These are phyloP conservation scores for Nicotiana undulata DNA, from an alignment of 257 asterid genomes.

Conservation along the genomic window DNA sequence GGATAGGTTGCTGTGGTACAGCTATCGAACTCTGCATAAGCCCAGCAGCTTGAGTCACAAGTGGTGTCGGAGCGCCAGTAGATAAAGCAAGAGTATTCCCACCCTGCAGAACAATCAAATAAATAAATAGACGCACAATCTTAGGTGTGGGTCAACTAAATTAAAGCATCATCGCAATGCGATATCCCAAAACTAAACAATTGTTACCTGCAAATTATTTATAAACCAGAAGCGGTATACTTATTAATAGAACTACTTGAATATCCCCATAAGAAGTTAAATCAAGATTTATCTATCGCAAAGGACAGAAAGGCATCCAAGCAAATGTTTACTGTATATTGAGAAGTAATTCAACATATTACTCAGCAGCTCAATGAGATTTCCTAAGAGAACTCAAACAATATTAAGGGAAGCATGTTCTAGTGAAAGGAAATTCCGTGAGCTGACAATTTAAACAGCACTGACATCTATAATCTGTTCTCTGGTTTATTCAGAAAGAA, in stretches of 20 bases:
- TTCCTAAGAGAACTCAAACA: not conserved
- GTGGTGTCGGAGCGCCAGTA: constrained; percentile 68
- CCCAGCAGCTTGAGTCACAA: constrained; percentile 71
- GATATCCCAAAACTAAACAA: not conserved
- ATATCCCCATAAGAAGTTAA: not conserved
- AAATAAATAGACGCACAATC: constrained; percentile 10
- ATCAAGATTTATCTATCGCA: not conserved
- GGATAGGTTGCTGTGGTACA: constrained; percentile 58
- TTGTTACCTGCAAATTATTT: not conserved
- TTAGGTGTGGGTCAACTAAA: not conserved
- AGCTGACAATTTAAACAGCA: not conserved
- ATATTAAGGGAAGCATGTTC: not conserved
- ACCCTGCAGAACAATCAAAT: constrained; percentile 46
- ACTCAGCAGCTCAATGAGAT: not conserved
- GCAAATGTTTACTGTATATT: not conserved
- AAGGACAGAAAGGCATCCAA: not conserved
- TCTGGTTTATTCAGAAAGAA: not conserved
- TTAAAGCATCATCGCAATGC: not conserved
- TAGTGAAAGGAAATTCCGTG: not conserved
- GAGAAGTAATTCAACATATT: not conserved
- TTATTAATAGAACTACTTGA: not conserved
- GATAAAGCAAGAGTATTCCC: constrained; percentile 54
- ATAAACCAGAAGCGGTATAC: not conserved
- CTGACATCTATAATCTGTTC: not conserved
- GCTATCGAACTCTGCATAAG: constrained; percentile 64